These are phyloP conservation scores for Suillus discolor DNA, from an alignment of 768 basidiomycete genomes.

Conservation along the genomic window DNA sequence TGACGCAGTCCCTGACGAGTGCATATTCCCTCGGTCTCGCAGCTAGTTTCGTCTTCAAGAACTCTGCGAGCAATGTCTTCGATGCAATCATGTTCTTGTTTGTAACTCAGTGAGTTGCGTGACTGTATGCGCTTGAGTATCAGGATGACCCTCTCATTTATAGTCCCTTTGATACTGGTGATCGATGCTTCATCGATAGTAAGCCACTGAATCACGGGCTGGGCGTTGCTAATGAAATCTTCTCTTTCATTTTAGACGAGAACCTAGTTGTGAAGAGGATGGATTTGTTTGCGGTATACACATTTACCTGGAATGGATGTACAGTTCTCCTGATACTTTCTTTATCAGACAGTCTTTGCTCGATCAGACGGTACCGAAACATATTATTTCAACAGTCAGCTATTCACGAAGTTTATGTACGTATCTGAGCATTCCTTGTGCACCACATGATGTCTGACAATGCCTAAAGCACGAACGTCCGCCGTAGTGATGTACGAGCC, in stretches of 20 bases:
- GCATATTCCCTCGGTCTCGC: constrained; percentile 74
- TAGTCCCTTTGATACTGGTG: constrained; percentile 81
- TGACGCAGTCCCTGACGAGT: constrained; percentile 68
- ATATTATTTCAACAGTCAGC: constrained; percentile 80
- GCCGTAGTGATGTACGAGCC: constrained; percentile 62
- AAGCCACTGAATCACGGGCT: constrained; percentile 16
- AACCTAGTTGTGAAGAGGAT: constrained; percentile 79
- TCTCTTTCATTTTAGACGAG: constrained; percentile 46
- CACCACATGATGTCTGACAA: constrained; percentile 6
- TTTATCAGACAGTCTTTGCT: constrained; percentile 61
- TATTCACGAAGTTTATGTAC: constrained; percentile 76
- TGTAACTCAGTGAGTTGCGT: constrained; percentile 70
- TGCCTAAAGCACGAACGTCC: constrained; percentile 60
- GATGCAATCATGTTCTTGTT: constrained; percentile 84
- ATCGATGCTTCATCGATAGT: constrained; percentile 77
- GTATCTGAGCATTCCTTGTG: constrained; percentile 22
- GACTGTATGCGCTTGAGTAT: background rate
- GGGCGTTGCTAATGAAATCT: constrained; percentile 3
- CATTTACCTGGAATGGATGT: background rate
- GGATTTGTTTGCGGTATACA: constrained; percentile 69
- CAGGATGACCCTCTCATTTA: constrained; percentile 7
- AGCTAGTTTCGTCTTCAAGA: constrained; percentile 82
- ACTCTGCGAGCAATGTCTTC: constrained; percentile 68
- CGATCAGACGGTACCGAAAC: constrained; percentile 77
- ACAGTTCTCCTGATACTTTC: constrained; percentile 4